These are phyloP conservation scores for Rugonectria rugulosa DNA, from an alignment of 2,329 filamentous ascomycete genomes.

Conservation along the genomic window DNA sequence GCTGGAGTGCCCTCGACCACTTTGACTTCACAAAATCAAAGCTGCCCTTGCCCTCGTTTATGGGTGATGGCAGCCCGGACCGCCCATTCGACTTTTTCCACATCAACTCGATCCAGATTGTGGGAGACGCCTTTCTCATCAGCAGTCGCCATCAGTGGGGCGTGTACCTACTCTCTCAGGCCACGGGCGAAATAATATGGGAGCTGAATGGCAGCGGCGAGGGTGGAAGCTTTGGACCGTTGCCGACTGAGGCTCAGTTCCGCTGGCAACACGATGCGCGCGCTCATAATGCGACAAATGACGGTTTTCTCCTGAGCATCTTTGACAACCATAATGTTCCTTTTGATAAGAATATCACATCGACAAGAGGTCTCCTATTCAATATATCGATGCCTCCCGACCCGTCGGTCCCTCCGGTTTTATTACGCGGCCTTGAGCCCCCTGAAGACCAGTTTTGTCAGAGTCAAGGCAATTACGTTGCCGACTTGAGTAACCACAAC, in stretches of 20 bases:
- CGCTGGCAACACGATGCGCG: slow-evolving; percentile 48
- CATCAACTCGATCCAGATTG: slow-evolving; percentile 34
- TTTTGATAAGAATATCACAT: slow-evolving; percentile 10
- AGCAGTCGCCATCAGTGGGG: slow-evolving; percentile 36
- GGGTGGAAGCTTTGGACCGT: slow-evolving; percentile 33
- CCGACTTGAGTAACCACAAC: slow-evolving; percentile 30
- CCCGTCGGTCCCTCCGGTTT: slow-evolving; percentile 7
- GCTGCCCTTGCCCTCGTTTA: slow-evolving; percentile 17
- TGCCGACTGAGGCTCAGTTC: slow-evolving; percentile 41
- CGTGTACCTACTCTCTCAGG: slow-evolving; percentile 29
- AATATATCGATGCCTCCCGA: slow-evolving; percentile 28
- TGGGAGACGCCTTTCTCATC: slow-evolving; percentile 32
- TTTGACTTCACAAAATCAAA: slow-evolving; percentile 28
- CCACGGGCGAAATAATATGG: slow-evolving; percentile 33
- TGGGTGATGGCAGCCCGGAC: slow-evolving; percentile 21
- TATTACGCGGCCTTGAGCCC: slow-evolving; percentile 9
- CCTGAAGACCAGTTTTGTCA: neutral
- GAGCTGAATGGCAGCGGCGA: slow-evolving; percentile 33
- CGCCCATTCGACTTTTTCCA: slow-evolving; percentile 37
- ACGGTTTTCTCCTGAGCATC: slow-evolving; percentile 39
- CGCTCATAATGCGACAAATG: slow-evolving; percentile 29
- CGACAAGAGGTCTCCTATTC: slow-evolving; percentile 22
- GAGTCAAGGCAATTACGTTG: slow-evolving; percentile 31
- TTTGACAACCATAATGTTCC: slow-evolving; percentile 46
- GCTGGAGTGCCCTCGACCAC: slow-evolving; percentile 51